Conservation (phyloP, 1,139 yeast genomes). For the Geotrichum restrictum region DNA sequence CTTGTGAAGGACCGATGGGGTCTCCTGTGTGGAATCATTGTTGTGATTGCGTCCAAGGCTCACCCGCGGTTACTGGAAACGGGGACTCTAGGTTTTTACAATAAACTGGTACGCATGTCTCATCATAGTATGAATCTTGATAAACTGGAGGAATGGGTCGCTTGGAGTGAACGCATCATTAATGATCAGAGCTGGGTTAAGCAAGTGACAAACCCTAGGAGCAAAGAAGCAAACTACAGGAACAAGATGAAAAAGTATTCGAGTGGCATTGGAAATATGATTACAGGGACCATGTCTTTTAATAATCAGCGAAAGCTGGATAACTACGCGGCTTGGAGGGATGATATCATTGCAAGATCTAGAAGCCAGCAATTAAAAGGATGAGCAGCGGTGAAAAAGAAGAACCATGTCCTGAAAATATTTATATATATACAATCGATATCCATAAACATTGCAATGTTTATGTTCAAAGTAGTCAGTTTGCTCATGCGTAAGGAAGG, state of each 20-base stretch:
- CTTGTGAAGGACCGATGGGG: constrained; percentile 41
- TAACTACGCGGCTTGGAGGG: constrained; percentile 29
- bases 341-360: neutral
- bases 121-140: constrained; percentile 17
- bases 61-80: constrained; percentile 32
- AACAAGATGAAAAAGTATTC: constrained; percentile 24
- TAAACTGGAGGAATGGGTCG: constrained; percentile 36
- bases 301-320: constrained; percentile 23
- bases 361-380: neutral
- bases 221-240: constrained; percentile 25
- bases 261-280: constrained; percentile 35
- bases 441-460: neutral
- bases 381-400: too few species aligned
- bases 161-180: constrained; percentile 36
- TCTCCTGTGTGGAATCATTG: constrained; percentile 36
- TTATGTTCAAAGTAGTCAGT: neutral
- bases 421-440: neutral
- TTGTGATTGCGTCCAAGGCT: constrained; percentile 34
- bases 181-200: constrained; percentile 39
- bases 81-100: constrained; percentile 20
- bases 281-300: constrained; percentile 22
- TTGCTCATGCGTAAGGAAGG: constrained; percentile 35
- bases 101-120: constrained; percentile 8
- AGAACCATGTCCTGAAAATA: too few species aligned
- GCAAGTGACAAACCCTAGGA: constrained; percentile 29